phyloP scores from a whole-genome alignment of 495 filamentous ascomycete species.

The Podospora bellae-mahoneyi region DNA sequence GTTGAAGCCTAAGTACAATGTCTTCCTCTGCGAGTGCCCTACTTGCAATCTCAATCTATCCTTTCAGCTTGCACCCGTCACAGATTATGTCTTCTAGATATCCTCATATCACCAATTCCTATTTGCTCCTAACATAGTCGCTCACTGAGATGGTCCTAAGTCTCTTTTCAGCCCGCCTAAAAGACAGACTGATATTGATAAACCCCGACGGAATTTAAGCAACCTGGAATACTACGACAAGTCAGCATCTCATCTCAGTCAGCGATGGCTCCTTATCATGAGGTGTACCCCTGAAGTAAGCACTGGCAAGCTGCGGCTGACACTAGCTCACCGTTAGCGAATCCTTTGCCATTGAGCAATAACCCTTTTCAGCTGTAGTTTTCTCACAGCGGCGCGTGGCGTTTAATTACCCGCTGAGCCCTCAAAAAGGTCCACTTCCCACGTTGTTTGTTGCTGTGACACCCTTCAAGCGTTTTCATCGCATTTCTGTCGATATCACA shows the following conservation, averaged over 20 bases:
- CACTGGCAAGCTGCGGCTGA: neutral
- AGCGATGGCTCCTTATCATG: neutral
- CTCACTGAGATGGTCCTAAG: too few relatives aligned
- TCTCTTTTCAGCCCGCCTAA: too few relatives aligned
- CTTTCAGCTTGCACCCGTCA: too few relatives aligned
- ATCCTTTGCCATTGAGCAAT: neutral
- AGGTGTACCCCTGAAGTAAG: neutral
- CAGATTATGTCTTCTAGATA: too few relatives aligned
- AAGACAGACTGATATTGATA: too few relatives aligned
- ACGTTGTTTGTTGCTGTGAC: neutral
- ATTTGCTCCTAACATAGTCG: too few relatives aligned
- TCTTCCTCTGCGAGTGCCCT: too few relatives aligned
- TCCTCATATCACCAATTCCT: too few relatives aligned
- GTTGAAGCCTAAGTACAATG: too few relatives aligned
- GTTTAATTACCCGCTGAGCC: neutral
- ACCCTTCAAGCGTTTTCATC: neutral
- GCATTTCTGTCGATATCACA: neutral
- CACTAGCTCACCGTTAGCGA: constrained; percentile 1
- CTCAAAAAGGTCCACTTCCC: neutral
- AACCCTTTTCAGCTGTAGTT: neutral
- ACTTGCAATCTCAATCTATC: too few relatives aligned
- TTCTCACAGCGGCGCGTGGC: neutral
- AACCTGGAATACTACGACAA: too few relatives aligned
- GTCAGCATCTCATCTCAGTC: neutral
- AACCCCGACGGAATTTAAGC: too few relatives aligned